Percentiles rank a stretch among this genome's conserved stretches.
Evolutionary conservation across 106 monocot species (phyloP).

Genomic region (Apostasia ramifera): DNA sequence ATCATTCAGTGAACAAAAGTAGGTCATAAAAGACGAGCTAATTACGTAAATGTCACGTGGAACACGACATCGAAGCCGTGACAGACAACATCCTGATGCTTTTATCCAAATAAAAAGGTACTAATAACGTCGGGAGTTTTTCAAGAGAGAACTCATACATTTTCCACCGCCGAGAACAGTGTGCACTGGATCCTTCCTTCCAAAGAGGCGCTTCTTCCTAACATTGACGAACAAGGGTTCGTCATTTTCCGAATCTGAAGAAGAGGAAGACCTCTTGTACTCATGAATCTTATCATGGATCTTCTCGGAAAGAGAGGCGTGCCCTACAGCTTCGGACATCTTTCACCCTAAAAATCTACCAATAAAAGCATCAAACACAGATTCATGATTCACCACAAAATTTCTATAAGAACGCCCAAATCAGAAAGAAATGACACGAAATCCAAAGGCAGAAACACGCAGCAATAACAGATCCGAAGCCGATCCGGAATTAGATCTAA

Average conservation of each 20-base stretch:
- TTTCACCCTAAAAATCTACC: neutral
- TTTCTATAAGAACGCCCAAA: no score
- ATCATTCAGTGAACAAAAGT: no score
- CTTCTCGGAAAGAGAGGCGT: conserved; percentile 29
- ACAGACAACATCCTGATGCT: neutral
- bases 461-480: no score
- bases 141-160: conserved; percentile 15
- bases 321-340: conserved; percentile 37
- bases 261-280: conserved; percentile 46
- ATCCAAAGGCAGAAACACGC: no score
- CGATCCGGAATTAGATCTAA: no score
- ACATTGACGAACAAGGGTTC: neutral
- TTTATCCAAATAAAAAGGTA: neutral
- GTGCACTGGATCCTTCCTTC: conserved; percentile 54
- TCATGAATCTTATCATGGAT: conserved; percentile 54
- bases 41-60: neutral
- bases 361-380: neutral
- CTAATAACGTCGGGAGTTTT: neutral
- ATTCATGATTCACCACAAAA: neutral
- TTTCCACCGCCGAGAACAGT: conserved; percentile 57
- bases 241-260: conserved; percentile 65
- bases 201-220: conserved; percentile 53
- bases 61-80: neutral
- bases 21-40: no score
- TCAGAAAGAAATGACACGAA: no score